Base-by-base conservation (phyloP, 2,329 filamentous ascomycete genomes). In the Colletotrichum trifolii region DNA sequence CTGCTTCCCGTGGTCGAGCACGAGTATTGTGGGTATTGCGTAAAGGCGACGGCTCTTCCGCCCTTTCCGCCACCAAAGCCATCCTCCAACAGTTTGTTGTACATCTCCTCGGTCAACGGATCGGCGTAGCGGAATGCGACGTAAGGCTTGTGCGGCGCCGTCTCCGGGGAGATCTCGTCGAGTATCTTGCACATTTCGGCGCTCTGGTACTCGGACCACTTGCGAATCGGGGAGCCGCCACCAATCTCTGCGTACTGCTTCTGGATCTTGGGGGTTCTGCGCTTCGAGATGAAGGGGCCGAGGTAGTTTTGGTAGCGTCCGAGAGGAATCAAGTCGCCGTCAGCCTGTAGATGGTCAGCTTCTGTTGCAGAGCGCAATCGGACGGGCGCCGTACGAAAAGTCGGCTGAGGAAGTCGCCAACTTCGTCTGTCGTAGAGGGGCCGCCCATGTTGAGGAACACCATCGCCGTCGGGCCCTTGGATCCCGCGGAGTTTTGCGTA, bases 361-460 rank as follows among this genome's bases (percentile, higher is more conserved):
- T 25, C 10, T 54, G 34, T n/a, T 40, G 4, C 25, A 50, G 7
- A 46, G 12, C 15, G 8, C 17, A 17, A 8, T 15, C 43, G 15
- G 11, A 45, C 43, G 49, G 15, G 46, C 47, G 42, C 79, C 91
- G 64, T 86, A 97, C 95, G 80, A 99, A 99, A 70, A 99, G 83
- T 71, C 94, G 89, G 76, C 91, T 96, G 52, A 99, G 81, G 75
- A 98, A 99, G 78, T 91, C 89, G 71, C 91, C 90, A 40, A 99
- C 96, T 81, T 99, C 94, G 70, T 90, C 87, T 5, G 91, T 91
- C 4, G 92, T 97, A 1, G 93, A 92, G 3, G 96, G 96, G 0
- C 96, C 96, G 66, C 96, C 96, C 96, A 99, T 99, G 80, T 99
- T 99, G 81, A 99, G 88, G 74, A 99, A 97, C 12, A 99, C 96